Evolutionary conservation across 805 yeast genomes (phyloP).

Genomic region (Saturnispora zaruensis): DNA sequence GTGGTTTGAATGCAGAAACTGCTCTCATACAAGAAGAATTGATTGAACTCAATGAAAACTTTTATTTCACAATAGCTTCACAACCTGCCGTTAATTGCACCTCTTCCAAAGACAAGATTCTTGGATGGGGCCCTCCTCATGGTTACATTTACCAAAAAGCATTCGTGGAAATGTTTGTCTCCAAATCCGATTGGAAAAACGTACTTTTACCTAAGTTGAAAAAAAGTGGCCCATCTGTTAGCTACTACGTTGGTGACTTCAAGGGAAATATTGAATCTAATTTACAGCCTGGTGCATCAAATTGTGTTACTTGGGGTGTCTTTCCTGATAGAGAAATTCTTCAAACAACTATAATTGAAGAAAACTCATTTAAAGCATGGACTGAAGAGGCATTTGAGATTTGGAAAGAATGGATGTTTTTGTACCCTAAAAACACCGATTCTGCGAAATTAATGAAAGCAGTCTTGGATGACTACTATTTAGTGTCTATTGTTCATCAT

Average conservation of each 20-base stretch:
- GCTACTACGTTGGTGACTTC: constrained; percentile 69
- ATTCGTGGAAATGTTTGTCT: constrained; percentile 83
- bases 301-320: constrained; percentile 97
- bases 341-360: constrained; percentile 88
- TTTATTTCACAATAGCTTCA: constrained; percentile 82
- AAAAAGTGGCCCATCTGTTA: constrained; percentile 38
- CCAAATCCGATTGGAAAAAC: constrained; percentile 58
- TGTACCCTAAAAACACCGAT: constrained; percentile 52
- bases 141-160: constrained; percentile 91
- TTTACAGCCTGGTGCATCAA: constrained; percentile 45
- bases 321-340: constrained; percentile 85
- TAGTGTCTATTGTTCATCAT: constrained; percentile 84
- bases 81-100: constrained; percentile 90
- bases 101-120: constrained; percentile 70
- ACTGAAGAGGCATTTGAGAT: constrained; percentile 88
- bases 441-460: constrained; percentile 55
- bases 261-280: constrained; percentile 53
- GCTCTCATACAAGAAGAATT: constrained; percentile 88
- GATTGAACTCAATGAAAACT: constrained; percentile 63
- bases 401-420: constrained; percentile 85
- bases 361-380: constrained; percentile 93
- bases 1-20: constrained; percentile 81
- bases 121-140: constrained; percentile 95
- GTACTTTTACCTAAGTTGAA: constrained; percentile 45
- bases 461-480: constrained; percentile 53